Percentiles rank a stretch among this genome's conserved stretches.
Conservation (phyloP, 2,329 filamentous ascomycete species). For the Pseudophaeomoniella oleicola region DNA sequence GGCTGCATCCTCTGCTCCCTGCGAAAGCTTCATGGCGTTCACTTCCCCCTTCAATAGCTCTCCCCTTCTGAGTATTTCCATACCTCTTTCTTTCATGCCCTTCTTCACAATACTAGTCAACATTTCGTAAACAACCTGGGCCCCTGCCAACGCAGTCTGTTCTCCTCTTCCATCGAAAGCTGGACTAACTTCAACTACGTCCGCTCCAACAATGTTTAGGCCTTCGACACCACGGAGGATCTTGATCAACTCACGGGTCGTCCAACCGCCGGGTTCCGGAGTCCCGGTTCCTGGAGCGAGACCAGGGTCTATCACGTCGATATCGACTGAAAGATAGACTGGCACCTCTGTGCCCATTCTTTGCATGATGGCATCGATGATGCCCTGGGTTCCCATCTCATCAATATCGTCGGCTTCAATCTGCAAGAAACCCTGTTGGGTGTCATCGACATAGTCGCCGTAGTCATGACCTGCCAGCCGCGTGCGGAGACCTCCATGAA, state of each 20-base stretch:
- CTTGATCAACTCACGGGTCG: conserved; percentile 70
- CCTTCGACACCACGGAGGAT: conserved; percentile 70
- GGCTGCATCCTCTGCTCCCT: neutral
- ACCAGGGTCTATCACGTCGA: conserved; percentile 66
- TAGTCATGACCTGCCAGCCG: conserved; percentile 53
- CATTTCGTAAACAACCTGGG: conserved; percentile 77
- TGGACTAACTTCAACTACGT: conserved; percentile 79
- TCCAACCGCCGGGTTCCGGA: conserved; percentile 84
- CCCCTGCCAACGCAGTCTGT: conserved; percentile 67
- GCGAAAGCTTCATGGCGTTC: neutral
- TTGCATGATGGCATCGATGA: conserved; percentile 56
- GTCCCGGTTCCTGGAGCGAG: conserved; percentile 66
- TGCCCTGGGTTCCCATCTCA: conserved; percentile 56
- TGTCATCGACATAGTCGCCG: conserved; percentile 58
- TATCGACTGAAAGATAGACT: conserved; percentile 70
- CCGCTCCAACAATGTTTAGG: conserved; percentile 74
- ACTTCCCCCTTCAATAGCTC: neutral
- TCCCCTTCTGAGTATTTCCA: conserved; percentile 2
- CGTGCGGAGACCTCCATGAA: conserved; percentile 73
- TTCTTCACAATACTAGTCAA: conserved; percentile 46
- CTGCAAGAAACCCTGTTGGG: conserved; percentile 62
- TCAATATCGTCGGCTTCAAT: conserved; percentile 81
- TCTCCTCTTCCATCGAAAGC: conserved; percentile 71
- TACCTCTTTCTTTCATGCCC: conserved; percentile 19
- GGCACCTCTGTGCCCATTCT: conserved; percentile 60